Conservation (phyloP, 495 filamentous ascomycete species). For the Trypethelium eluteriae region DNA sequence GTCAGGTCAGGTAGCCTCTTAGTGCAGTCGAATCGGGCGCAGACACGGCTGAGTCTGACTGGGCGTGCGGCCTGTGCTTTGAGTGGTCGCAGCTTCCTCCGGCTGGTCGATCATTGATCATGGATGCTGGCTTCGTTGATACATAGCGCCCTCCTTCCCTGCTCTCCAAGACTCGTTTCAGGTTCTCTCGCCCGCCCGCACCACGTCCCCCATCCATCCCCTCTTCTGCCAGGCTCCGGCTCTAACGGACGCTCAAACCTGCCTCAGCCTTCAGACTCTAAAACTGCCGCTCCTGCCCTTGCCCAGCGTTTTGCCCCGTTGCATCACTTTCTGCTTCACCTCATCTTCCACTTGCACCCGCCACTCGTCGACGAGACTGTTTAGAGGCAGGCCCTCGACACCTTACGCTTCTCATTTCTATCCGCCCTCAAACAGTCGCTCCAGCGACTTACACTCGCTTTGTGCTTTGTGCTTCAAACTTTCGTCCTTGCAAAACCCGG, state of each 20-base stretch:
- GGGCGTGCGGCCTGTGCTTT: background rate
- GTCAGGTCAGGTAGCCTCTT: too few relatives aligned
- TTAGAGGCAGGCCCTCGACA: constrained; percentile 32
- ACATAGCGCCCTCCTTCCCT: constrained; percentile 10
- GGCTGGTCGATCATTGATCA: too few relatives aligned
- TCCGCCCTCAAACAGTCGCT: constrained; percentile 30
- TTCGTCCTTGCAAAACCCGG: constrained; percentile 24
- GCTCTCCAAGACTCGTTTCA: background rate
- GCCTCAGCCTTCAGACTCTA: constrained; percentile 10
- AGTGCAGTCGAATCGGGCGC: background rate
- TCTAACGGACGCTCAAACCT: constrained; percentile 1
- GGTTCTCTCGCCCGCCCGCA: constrained; percentile 6
- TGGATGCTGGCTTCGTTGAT: background rate
- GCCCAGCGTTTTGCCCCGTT: constrained; percentile 11
- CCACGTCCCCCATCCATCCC: background rate
- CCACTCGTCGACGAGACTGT: constrained; percentile 11
- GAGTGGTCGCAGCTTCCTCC: too few relatives aligned
- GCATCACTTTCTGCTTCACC: constrained; percentile 11
- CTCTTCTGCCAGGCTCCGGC: background rate
- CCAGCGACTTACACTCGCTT: constrained; percentile 27
- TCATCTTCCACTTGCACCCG: background rate
- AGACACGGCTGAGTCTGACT: constrained; percentile 10
- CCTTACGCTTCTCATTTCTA: constrained; percentile 25
- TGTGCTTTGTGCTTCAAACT: constrained; percentile 25
- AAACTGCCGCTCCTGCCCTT: constrained; percentile 11